Base-by-base conservation (phyloP, 164 flowering plant genomes). In the Liquidambar formosana region DNA sequence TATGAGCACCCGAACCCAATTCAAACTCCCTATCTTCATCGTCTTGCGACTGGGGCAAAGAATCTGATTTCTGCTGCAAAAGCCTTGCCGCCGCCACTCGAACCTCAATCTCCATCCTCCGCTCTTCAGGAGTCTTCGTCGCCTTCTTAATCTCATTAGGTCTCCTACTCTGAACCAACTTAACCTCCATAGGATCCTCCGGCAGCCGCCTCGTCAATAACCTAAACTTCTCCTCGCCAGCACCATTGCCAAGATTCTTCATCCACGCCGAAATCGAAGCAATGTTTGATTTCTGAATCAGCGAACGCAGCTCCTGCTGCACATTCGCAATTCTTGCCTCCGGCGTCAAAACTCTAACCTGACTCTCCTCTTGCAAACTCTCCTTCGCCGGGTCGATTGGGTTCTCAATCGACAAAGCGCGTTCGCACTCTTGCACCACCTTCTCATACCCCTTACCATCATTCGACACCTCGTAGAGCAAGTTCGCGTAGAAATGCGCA, bases 111-210 rank as follows among this genome's bases (percentile, higher is more conserved):
- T 96, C 98, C 71, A 90, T 96, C 75, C 98, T 83, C 57, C 93
- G 69, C 78, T 96, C 99, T 70, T 93, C 98, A 0, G 81, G 85
- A 0, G 99, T 96, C 87, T 92, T 96, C 9, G 86, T 94, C 4
- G 90, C 96, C 76, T 96, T 96, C 82, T 93, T 93, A 44, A 96
- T 96, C 86, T 96, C 99, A 81, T 93, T 96, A 0, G 95, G 92
- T 65, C 95, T 77, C 70, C 88, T 82, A 27, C 83, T 49, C 66
- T 87, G 97, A 47, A 84, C 85, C 57, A 86, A 68, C 71, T 86
- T 80, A 68, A 80, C 69, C 77, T 96, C 99, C 97, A 93, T 85
- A 0, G 98, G 99, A 64, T 92, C 99, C 78, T 93, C 97, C 0
- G 90, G 5, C 0, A 75, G 69, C 73, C 94, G 77, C 76, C 96